These are phyloP conservation scores for Plasmodium sp. DNA, from an alignment of 169 alveolate species.

Conservation along the genomic window DNA sequence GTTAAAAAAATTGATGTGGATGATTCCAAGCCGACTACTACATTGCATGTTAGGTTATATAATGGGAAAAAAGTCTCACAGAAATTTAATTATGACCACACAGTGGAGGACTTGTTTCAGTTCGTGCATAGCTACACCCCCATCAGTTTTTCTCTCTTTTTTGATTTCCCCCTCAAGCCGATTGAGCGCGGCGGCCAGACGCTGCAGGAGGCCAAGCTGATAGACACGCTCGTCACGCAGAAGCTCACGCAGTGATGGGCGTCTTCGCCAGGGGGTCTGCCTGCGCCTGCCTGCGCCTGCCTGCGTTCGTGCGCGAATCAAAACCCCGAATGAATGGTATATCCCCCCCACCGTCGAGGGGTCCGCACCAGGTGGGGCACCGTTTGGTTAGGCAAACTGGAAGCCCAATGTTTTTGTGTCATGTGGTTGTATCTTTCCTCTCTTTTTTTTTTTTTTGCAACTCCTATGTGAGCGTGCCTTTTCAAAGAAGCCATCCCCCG, in stretches of 20 bases:
- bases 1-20: slow-evolving; percentile 23
- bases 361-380: neutral
- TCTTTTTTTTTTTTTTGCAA: neutral
- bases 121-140: slow-evolving; percentile 40
- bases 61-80: slow-evolving; percentile 53
- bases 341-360: neutral
- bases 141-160: slow-evolving; percentile 30
- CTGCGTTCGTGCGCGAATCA: neutral
- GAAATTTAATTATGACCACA: slow-evolving; percentile 65
- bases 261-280: too few relatives aligned
- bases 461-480: neutral
- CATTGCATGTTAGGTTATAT: slow-evolving; percentile 56
- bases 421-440: neutral
- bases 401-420: neutral
- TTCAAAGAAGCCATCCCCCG: neutral
- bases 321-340: neutral
- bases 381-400: neutral
- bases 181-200: slow-evolving; percentile 20
- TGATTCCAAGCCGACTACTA: slow-evolving; percentile 36
- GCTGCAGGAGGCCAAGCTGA: slow-evolving; percentile 6
- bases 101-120: slow-evolving; percentile 67
- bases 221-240: slow-evolving; percentile 48
- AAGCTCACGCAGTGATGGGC: neutral
- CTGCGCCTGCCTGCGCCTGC: too few relatives aligned
- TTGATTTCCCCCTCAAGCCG: slow-evolving; percentile 60